Percentiles rank a stretch among this genome's conserved stretches.
phyloP scores from a whole-genome alignment of 352 stramenopile species.

The Aphanomyces astaci region DNA sequence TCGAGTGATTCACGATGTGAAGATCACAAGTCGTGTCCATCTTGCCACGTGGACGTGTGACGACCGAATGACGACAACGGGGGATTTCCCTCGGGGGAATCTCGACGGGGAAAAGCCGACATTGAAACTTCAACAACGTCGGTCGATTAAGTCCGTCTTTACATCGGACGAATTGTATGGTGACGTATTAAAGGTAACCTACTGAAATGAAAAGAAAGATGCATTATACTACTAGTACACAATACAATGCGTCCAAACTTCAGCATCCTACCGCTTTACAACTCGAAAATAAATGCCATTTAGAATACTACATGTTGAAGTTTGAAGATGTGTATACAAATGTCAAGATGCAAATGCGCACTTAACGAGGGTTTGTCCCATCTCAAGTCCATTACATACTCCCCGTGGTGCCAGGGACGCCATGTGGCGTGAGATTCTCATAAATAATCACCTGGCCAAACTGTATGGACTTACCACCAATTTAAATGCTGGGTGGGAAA shows the following conservation, averaged over 20 bases:
- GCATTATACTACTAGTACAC: too few species aligned
- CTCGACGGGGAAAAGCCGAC: neutral
- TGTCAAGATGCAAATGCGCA: too few species aligned
- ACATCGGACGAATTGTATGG: neutral
- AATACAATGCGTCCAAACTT: too few species aligned
- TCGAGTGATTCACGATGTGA: too few species aligned
- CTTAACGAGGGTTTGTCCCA: neutral
- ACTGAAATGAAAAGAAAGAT: too few species aligned
- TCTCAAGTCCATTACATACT: too few species aligned
- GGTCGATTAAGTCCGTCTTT: neutral
- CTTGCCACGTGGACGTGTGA: neutral
- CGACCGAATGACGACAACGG: neutral
- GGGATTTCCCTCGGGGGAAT: neutral
- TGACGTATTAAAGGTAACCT: neutral
- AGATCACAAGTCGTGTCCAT: too few species aligned
- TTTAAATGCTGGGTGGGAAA: neutral
- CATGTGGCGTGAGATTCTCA: neutral
- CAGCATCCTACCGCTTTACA: too few species aligned
- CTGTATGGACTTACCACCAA: neutral
- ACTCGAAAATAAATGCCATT: too few species aligned
- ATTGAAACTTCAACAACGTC: neutral
- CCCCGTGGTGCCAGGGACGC: neutral
- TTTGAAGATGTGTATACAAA: too few species aligned
- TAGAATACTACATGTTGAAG: too few species aligned
- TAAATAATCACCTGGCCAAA: neutral